phyloP scores from a whole-genome alignment of 495 filamentous ascomycete species.

The Bathelium albidoporum region DNA sequence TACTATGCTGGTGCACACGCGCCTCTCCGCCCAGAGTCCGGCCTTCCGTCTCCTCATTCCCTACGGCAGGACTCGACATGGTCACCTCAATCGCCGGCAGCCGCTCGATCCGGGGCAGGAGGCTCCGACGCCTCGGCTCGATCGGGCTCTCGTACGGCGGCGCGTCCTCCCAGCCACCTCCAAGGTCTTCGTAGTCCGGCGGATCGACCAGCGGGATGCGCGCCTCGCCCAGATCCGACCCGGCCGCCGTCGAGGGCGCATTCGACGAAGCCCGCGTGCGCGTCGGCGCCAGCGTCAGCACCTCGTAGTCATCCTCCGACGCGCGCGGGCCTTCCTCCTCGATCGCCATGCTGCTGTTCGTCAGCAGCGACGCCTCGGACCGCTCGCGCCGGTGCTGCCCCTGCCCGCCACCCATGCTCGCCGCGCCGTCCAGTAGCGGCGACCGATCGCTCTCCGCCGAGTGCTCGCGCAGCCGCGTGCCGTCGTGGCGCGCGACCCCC shows the following conservation, averaged over 20 bases:
- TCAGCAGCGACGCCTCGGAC: constrained; percentile 17
- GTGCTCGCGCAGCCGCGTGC: constrained; percentile 71
- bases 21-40: neutral
- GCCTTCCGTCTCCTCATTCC: neutral
- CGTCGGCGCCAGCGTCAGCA: constrained; percentile 19
- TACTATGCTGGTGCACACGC: neutral
- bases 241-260: constrained; percentile 11
- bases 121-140: neutral
- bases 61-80: neutral
- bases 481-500: constrained; percentile 80
- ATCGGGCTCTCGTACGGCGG: constrained; percentile 23
- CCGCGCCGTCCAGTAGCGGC: constrained; percentile 63
- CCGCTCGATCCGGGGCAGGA: neutral
- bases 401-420: constrained; percentile 52
- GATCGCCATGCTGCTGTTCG: constrained; percentile 9
- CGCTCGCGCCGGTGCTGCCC: constrained; percentile 42
- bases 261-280: constrained; percentile 15
- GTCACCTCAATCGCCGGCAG: constrained; percentile 4
- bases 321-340: constrained; percentile 17
- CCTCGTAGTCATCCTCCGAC: constrained; percentile 1
- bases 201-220: constrained; percentile 4
- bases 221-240: neutral
- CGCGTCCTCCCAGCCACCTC: constrained; percentile 17
- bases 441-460: constrained; percentile 66
- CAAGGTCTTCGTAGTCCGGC: constrained; percentile 1